Base-by-base conservation (phyloP, 148 eudicot genomes). In the Fagopyrum esculentum region DNA sequence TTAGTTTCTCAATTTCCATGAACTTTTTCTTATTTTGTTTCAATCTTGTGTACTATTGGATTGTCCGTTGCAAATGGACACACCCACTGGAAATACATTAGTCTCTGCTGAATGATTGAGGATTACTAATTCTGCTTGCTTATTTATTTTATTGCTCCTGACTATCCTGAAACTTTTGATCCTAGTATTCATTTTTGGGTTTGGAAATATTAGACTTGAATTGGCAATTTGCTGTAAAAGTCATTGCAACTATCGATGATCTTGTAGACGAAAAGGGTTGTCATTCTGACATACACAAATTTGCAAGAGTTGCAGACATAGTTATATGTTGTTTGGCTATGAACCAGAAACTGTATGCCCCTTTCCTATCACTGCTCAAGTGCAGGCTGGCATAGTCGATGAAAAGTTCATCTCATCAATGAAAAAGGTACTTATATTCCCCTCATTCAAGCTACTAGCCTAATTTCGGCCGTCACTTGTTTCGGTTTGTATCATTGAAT, bases 131-230 rank as follows among this genome's bases (percentile, higher is more conserved):
- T 57, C 29, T 57, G 63, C 15, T 54, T 22, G 9, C 63, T 19
- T 1, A 4, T 19, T 59, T 59, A 1, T 59, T 22, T 22, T 22
- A 22, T 22, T 22, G 26, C 26, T 22, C 26, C 26, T 22, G 26
- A 22, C 26, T 22, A 22, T 22, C 26, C 26, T 22, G 26, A 22
- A 0, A 22, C 26, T 66, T 44, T 35, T 74, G 48, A 45, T 84
- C 78, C 76, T 92, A 98, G 92, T 96, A 29, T 89, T 90, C 77
- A 90, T 96, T 74, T 71, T 96, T 91, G 98, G 99, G 75, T 89
- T 73, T 72, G 99, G 99, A 77, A 92, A 78, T 69, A 92, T 96
- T 77, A 98, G 99, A 49, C 43, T 75, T 66, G 88, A 92, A 71
- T 87, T 92, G 83, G 99, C 98, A 47, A 69, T 96, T 92, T 80